Evolutionary conservation across 139 green algal genomes (phyloP), one percentile per base, ranked within the genome.

Genomic region (Picochlorum sp.): DNA sequence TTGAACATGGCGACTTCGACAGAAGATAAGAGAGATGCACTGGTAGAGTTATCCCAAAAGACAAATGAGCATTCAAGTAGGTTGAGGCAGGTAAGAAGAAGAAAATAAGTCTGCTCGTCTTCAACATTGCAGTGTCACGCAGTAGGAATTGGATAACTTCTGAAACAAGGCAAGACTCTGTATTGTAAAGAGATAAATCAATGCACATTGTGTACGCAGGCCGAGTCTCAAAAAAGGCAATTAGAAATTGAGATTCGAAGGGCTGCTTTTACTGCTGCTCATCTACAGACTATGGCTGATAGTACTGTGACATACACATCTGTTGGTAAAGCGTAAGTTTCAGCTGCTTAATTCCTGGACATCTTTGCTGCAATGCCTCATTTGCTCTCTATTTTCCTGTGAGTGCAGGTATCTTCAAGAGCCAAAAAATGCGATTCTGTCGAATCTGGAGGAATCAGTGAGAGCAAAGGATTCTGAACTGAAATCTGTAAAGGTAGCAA

Each of bases 311-410:
- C 52, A 1, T 72, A 76, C 40, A 25, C 30, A 14, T 29, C 40
- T 5, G 52, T 76, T 8, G 69, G 69, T 30, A 71, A 67, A n/a
- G 69, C 69, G 55, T 76, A 68, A 45, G 39, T 47, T 47, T 0
- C 22, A 26, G 20, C 18, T 47, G 39, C 22, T 47, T 16, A 20
- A 6, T 47, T 47, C 22, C 18, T 16, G 14, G 35, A 20, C 6
- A n/a, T 25, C 18, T 47, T 16, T 12, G 9, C 5, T 20, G 10
- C 8, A 26, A 47, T 24, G 22, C 9, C 9, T 47, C 39, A 26
- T 22, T 25, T 47, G 4, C 12, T 3, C n/a, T n/a, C n/a, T n/a
- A n/a, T n/a, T n/a, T n/a, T n/a, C n/a, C n/a, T n/a, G n/a, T n/a
- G n/a, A n/a, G 9, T 47, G 14, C 10, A 47, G 39, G 39, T 47